Conservation (phyloP, 257 asterid genomes). For the Capsicum rhomboideum region DNA sequence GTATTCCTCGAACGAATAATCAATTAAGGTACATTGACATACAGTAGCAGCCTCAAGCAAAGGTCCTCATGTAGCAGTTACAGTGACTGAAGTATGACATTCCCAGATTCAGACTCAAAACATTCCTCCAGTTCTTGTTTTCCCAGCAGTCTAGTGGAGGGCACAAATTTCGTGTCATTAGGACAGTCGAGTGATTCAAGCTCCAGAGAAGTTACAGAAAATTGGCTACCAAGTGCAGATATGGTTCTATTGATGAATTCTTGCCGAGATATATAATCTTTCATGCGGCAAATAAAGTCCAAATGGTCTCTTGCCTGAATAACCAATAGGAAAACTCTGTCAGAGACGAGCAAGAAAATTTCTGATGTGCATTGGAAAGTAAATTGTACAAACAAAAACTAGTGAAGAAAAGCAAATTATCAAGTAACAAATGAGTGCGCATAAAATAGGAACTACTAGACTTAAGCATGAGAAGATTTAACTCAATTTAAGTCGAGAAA, state of each 20-base stretch:
- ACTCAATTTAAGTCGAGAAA: background rate
- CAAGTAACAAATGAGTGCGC: background rate
- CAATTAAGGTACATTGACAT: background rate
- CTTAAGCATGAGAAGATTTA: background rate
- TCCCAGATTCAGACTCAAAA: conserved; percentile 7
- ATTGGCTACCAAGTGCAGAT: conserved; percentile 41
- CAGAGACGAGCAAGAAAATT: background rate
- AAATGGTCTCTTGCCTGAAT: conserved; percentile 63
- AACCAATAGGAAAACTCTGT: background rate
- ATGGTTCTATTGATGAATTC: conserved; percentile 49
- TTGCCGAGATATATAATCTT: conserved; percentile 51
- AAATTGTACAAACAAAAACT: background rate
- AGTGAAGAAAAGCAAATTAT: background rate
- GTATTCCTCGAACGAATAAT: background rate
- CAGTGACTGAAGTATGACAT: background rate
- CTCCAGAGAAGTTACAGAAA: conserved; percentile 25
- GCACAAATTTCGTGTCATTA: conserved; percentile 27
- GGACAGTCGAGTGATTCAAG: conserved; percentile 17
- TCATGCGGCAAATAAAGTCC: conserved; percentile 79
- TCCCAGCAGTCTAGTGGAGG: conserved; percentile 45
- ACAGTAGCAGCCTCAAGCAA: background rate
- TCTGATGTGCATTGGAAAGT: background rate
- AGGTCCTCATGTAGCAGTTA: background rate
- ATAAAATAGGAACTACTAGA: background rate
- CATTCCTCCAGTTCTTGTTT: conserved; percentile 38